Evolutionary conservation across 257 asterid genomes (phyloP), one percentile per base, ranked within the genome.

Genomic region (Solanum stenotomum): DNA sequence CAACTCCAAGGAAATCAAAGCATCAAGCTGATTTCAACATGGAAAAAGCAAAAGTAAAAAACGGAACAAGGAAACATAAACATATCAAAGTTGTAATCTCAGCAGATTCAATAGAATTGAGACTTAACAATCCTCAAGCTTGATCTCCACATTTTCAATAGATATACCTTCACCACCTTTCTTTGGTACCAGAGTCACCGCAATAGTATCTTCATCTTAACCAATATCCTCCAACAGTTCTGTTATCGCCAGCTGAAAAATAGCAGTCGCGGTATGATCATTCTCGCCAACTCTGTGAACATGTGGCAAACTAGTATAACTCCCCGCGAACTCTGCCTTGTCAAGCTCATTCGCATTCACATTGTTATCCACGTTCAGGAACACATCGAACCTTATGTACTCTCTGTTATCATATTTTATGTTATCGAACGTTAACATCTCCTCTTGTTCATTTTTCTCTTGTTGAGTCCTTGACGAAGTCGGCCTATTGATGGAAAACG

Each of bases 281-380:
- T 1, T n/a, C 4, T 4, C 1, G 1, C 37, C 15, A 40, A 10
- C 22, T 56, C 63, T 38, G 18, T 86, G 88, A 11, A 71, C 44
- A 82, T 92, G 94, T 79, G 96, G 94, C 89, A 94, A 88, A 68
- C 88, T 93, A 8, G 96, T 90, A 49, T 90, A 94, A 0, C 94
- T 91, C 9, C 96, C 95, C 0, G 93, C 94, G 22, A 89, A 94
- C 92, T 92, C 94, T 0, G 89, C 91, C 93, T 83, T 88, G 87
- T 91, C 92, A 16, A 94, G 59, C 87, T 92, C 90, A 16, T 14
- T 5, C n/a, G n/a, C n/a, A n/a, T n/a, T n/a, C n/a, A n/a, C n/a
- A n/a, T n/a, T n/a, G n/a, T n/a, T n/a, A n/a, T n/a, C n/a, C n/a
- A n/a, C n/a, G n/a, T n/a, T n/a, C n/a, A n/a, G n/a, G n/a, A n/a